Base-by-base conservation (phyloP, 192 early-diverging fungal genomes). In the Radiomyces spectabilis region DNA sequence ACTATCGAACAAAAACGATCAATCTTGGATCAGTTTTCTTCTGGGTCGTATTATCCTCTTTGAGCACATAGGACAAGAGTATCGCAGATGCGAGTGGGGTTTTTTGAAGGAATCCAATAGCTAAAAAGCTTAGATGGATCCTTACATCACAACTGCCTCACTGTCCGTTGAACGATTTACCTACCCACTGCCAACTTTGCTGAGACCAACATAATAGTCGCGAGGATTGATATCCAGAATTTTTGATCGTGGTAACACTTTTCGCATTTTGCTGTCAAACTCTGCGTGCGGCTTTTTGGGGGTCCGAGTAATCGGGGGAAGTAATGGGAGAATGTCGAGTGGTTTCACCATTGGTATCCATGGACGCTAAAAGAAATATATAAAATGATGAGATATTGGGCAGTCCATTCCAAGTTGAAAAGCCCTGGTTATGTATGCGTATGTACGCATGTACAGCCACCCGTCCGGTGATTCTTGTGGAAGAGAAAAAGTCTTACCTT, bases 281-380 rank as follows among this genome's bases (percentile, higher is more conserved):
- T 60, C 56, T 7, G 42, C 53, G 41, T 70, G 68, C 29, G 42
- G 43, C 39, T 50, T 54, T 0, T 41, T 41, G 12, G 52, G 22
- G 47, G 53, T 63, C 29, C 53, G 30, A n/a, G 42, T 16, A 21
- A 46, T 51, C 12, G 53, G 53, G 27, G 65, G 53, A 7, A 62
- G 61, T 41, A 66, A 41, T 26, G 62, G 61, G 24, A 63, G 27
- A 22, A 60, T 41, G 27, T 50, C 45, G 12, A 54, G 52, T 13
- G 61, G 40, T 60, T 32, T 57, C 3, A 57, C 68, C 15, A 64
- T 62, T 38, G 57, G 57, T 31, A 70, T 52, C 62, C 62, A 70
- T 41, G 56, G 56, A 24, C 52, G 43, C 46, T 56, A 41, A 48
- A 38, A 32, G 34, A 44, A 32, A 42, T 12, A 19, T 26, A n/a